These are phyloP conservation scores for Malus sieversii DNA, from an alignment of 306 rosid genomes.

Conservation along the genomic window DNA sequence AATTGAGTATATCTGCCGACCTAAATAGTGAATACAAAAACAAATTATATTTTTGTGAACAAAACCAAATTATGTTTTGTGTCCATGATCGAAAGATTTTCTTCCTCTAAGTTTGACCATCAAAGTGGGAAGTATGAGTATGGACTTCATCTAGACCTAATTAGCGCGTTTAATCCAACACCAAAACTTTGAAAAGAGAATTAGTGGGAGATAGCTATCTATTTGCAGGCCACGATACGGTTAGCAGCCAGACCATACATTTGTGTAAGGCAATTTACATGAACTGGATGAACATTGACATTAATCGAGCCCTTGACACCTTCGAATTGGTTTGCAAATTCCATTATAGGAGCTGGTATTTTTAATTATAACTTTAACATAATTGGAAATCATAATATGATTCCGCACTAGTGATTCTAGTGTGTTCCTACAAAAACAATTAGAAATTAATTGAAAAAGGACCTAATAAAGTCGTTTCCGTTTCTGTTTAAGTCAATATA, in stretches of 20 bases:
- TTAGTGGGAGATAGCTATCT: background rate
- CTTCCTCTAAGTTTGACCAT: background rate
- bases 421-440: slow-evolving; percentile 18
- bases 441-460: background rate
- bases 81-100: background rate
- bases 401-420: slow-evolving; percentile 25
- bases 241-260: background rate
- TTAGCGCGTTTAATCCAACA: slow-evolving; percentile 21
- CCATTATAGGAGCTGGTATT: background rate
- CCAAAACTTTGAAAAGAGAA: background rate
- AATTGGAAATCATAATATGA: background rate
- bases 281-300: background rate
- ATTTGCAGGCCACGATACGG: background rate
- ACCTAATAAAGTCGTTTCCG: background rate
- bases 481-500: background rate
- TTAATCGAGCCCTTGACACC: background rate
- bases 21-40: background rate
- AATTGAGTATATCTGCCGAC: background rate
- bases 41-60: background rate
- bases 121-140: slow-evolving; percentile 1
- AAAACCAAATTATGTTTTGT: background rate
- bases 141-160: slow-evolving; percentile 1
- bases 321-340: background rate
- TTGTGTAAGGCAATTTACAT: background rate
- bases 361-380: background rate